Base-by-base conservation (phyloP, 345 rosid genomes). In the Orychophragmus violaceus region DNA sequence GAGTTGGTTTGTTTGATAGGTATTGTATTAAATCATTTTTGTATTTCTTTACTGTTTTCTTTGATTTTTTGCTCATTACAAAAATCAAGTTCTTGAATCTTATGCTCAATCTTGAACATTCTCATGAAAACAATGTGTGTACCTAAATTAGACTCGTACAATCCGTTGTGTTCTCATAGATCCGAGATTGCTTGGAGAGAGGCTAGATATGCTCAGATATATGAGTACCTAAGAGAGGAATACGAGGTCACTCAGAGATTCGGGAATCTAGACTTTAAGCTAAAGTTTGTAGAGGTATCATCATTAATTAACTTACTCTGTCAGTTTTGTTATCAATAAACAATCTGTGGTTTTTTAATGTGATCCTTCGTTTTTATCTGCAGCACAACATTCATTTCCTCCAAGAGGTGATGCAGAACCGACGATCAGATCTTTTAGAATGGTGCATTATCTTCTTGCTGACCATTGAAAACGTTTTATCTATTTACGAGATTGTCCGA, bases 111-210 rank as follows among this genome's bases (percentile, higher is more conserved):
- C 28, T 25, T 59, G 59, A 49, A 59, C 16, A 39, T 12, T 49
- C 41, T 57, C 14, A 5, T 58, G 49, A 11, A 49, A 68, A 36
- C 29, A 17, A 23, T 35, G 32, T 55, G 13, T 11, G 10, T 64
- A 1, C 29, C 45, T 42, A 22, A 57, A 7, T 23, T 5, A 66
- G 49, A 46, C 49, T 58, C 54, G 1, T 51, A 42, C 66, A 33
- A 61, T 74, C 24, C 35, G 21, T 35, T 68, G 55, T 78, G 18
- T 27, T 59, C 14, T 59, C 30, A 29, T 81, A 89, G 98, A 76
- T 89, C 95, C 14, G 96, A 92, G 80, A 92, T 92, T 77, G 98
- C 96, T 74, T 92, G 96, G 98, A 84, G 91, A 72, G 89, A 87
- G 77, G 98, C 95, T 41, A 92, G 85, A 76, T 89, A 89, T 75